Percentiles rank a stretch among this genome's conserved stretches.
phyloP scores from a whole-genome alignment of 2,329 filamentous ascomycete genomes.

The Magnaporthiopsis rhizophila region DNA sequence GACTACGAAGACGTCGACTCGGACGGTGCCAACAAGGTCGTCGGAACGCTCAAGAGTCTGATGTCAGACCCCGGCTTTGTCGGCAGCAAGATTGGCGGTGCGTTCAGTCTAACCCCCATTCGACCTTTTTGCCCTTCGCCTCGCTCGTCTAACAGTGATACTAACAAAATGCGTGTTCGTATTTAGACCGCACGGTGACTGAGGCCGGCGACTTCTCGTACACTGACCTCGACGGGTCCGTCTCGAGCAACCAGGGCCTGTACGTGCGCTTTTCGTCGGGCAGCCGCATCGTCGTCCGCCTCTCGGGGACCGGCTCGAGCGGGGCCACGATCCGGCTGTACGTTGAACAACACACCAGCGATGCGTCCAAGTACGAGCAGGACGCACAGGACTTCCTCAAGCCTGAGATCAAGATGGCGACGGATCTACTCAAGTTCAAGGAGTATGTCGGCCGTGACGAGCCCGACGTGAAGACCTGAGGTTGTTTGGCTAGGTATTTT shows the following conservation, averaged over 20 bases:
- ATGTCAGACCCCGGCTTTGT: constrained; percentile 69
- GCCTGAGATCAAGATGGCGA: constrained; percentile 79
- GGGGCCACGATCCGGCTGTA: constrained; percentile 96
- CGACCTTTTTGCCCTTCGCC: not conserved
- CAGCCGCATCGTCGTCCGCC: constrained; percentile 86
- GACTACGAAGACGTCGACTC: constrained; percentile 95
- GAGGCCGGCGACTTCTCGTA: constrained; percentile 97
- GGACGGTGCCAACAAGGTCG: constrained; percentile 84
- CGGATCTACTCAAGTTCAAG: constrained; percentile 82
- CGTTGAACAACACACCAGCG: constrained; percentile 88
- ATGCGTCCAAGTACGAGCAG: constrained; percentile 66
- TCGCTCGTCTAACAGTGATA: not conserved
- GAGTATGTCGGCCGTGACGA: constrained; percentile 87
- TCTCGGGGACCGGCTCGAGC: constrained; percentile 91
- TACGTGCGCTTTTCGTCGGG: constrained; percentile 92
- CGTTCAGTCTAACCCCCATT: constrained; percentile 13
- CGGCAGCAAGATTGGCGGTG: constrained; percentile 70
- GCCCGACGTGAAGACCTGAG: constrained; percentile 90
- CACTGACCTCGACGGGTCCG: constrained; percentile 95
- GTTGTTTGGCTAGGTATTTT: not conserved
- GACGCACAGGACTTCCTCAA: constrained; percentile 92
- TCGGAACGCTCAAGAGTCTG: constrained; percentile 69
- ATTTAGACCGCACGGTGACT: constrained; percentile 65
- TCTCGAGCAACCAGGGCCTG: constrained; percentile 91
- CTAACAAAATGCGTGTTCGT: not conserved